Evolutionary conservation across 202 grass and related monocot species (phyloP), one percentile per base, ranked within the genome.

Genomic region (Schoenoplectus tabernaemontani): DNA sequence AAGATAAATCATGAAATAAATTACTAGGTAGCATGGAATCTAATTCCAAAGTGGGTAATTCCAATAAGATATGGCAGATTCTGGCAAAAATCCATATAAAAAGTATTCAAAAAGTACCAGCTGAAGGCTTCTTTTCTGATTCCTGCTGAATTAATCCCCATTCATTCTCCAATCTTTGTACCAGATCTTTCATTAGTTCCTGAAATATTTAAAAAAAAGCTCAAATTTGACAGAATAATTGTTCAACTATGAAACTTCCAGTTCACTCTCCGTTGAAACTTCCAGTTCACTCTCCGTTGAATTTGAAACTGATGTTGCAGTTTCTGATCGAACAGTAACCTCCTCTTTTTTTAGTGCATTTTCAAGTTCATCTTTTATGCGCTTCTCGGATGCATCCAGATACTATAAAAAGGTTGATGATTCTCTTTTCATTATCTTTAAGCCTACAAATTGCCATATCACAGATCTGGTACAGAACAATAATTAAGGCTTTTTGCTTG

Each of bases 81-180:
- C 26, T 54, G 70, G 41, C 2, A 26, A 53, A 5, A 73, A 73
- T 50, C 12, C 68, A 73, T 17, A 30, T 78, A 50, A 46, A 74
- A 60, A 47, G 65, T 3, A 58, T 78, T 70, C 6, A 51, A 10
- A 13, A 90, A 72, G 41, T 90, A 98, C 95, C 91, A 78, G 91
- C 84, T 66, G 87, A 90, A 19, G 88, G 95, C 38, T 90, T 88
- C 86, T 89, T 94, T 57, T 88, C 83, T 70, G 89, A 92, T 78
- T 98, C 91, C 66, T 78, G 86, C 84, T 98, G 89, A 86, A 94
- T 78, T 44, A 69, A 64, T 26, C 80, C 86, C 87, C 91, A 92
- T 74, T 89, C 86, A 59, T 82, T 90, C 44, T 94, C 95, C 81
- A 98, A 86, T 44, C 30, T 83, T 83, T 87, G 86, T 20, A 90